Evolutionary conservation across 2,329 filamentous ascomycete species (phyloP).

Genomic region (Penicillium psychrosexuale): DNA sequence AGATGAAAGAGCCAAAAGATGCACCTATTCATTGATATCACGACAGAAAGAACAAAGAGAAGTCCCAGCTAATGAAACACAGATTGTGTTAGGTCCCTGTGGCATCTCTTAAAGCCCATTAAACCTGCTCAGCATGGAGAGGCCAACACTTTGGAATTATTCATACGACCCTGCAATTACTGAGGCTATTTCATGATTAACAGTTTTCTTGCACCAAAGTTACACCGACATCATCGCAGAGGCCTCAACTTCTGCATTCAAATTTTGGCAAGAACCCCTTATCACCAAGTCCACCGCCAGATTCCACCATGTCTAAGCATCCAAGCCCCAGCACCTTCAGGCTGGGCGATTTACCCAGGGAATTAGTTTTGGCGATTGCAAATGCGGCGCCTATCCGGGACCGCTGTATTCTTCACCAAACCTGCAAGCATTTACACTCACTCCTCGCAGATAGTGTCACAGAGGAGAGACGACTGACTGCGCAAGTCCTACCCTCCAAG

Average conservation of each 20-base stretch:
- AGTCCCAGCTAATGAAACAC: neutral
- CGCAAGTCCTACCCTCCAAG: neutral
- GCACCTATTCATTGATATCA: neutral
- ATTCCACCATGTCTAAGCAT: neutral
- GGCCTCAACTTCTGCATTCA: neutral
- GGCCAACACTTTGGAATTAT: neutral
- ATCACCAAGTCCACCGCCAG: neutral
- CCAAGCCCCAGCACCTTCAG: too few species aligned
- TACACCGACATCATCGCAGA: too few species aligned
- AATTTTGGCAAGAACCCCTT: neutral
- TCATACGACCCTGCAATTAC: neutral
- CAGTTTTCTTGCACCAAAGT: too few species aligned
- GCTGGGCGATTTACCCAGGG: neutral
- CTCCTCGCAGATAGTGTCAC: too few species aligned
- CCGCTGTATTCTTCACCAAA: too few species aligned
- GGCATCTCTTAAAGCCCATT: neutral
- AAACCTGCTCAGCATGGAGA: neutral
- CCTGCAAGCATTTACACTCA: too few species aligned
- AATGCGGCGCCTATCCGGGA: too few species aligned
- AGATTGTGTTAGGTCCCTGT: neutral
- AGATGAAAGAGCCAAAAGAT: neutral
- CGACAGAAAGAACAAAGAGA: neutral
- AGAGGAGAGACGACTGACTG: too few species aligned
- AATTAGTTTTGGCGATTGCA: too few species aligned
- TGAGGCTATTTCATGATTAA: neutral